Evolutionary conservation across 2,329 filamentous ascomycete genomes (phyloP).

Genomic region (Paradendryphiella salina): DNA sequence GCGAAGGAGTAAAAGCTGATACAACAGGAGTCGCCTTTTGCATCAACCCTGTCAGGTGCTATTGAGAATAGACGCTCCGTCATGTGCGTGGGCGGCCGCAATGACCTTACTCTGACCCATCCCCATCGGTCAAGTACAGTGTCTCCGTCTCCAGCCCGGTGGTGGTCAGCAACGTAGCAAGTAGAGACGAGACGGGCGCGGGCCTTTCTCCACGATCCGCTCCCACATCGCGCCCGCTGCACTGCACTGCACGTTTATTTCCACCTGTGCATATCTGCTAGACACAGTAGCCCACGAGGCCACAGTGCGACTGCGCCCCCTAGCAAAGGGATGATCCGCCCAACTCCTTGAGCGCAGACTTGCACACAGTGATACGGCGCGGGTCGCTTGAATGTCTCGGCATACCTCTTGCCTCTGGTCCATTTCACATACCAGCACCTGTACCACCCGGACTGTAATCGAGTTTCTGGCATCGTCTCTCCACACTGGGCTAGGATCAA

Average conservation of each 20-base stretch:
- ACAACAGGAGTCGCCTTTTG: slow-evolving; percentile 17
- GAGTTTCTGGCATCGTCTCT: slow-evolving; percentile 18
- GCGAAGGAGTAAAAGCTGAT: slow-evolving; percentile 28
- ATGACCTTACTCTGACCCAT: slow-evolving; percentile 10
- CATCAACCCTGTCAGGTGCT: slow-evolving; percentile 11
- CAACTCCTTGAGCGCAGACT: slow-evolving; percentile 8
- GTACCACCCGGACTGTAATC: slow-evolving; percentile 24
- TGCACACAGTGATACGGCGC: slow-evolving; percentile 32
- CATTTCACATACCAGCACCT: slow-evolving; percentile 16
- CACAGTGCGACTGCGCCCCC: slow-evolving; percentile 34
- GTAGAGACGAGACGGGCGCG: slow-evolving; percentile 33
- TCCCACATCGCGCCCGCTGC: slow-evolving; percentile 47
- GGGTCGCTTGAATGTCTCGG: slow-evolving; percentile 36
- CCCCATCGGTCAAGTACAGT: slow-evolving; percentile 11
- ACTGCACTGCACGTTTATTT: slow-evolving; percentile 50
- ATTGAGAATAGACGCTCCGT: slow-evolving; percentile 16
- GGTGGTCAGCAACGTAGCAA: slow-evolving; percentile 44
- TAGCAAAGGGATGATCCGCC: slow-evolving; percentile 8
- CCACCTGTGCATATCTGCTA: slow-evolving; percentile 43
- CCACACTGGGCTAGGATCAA: slow-evolving; percentile 14
- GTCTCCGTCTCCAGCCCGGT: slow-evolving; percentile 6
- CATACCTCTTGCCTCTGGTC: slow-evolving; percentile 22
- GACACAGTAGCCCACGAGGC: slow-evolving; percentile 42
- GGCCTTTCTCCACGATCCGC: slow-evolving; percentile 44
- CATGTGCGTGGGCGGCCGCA: slow-evolving; percentile 17